Conservation (phyloP, 768 basidiomycete genomes). For the Pisolithus albus region DNA sequence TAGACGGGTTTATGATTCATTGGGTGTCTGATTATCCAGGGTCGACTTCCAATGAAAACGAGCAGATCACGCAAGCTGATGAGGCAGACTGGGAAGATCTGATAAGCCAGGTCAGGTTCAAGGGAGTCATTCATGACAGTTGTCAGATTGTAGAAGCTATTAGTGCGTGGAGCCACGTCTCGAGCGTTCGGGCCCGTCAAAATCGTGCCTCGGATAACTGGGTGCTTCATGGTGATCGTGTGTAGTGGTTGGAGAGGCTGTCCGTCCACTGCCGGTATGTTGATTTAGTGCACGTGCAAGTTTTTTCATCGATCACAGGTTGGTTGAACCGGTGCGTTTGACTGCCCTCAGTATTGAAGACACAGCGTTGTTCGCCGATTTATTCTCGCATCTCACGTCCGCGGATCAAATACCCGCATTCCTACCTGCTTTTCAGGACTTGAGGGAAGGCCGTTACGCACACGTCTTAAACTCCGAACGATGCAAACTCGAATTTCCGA, state of each 20-base stretch:
- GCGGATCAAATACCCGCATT: conserved; percentile 44
- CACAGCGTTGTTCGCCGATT: conserved; percentile 50
- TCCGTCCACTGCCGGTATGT: conserved; percentile 49
- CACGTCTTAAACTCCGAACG: conserved; percentile 41
- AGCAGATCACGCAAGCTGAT: conserved; percentile 30
- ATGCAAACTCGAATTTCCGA: conserved; percentile 40
- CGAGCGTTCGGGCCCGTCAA: conserved; percentile 34
- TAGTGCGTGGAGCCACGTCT: conserved; percentile 30
- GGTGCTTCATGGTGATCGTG: conserved; percentile 41
- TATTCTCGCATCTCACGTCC: conserved; percentile 48
- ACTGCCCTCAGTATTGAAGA: conserved; percentile 54
- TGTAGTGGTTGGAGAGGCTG: conserved; percentile 56
- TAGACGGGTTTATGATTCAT: conserved; percentile 28
- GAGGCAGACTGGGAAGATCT: conserved; percentile 25
- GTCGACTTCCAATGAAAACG: conserved; percentile 21
- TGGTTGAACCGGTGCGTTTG: conserved; percentile 45
- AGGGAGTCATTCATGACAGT: not conserved
- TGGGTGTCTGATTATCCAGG: conserved; percentile 23
- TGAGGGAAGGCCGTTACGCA: conserved; percentile 45
- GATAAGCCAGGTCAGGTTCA: conserved; percentile 27
- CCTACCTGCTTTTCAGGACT: conserved; percentile 50
- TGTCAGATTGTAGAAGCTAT: conserved; percentile 32
- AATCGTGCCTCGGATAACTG: conserved; percentile 38
- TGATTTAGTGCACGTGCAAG: not conserved
- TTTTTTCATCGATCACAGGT: conserved; percentile 32